Evolutionary conservation across 2,329 filamentous ascomycete species (phyloP), one percentile per base, ranked within the genome.

Genomic region (Cladorrhinum sp.): DNA sequence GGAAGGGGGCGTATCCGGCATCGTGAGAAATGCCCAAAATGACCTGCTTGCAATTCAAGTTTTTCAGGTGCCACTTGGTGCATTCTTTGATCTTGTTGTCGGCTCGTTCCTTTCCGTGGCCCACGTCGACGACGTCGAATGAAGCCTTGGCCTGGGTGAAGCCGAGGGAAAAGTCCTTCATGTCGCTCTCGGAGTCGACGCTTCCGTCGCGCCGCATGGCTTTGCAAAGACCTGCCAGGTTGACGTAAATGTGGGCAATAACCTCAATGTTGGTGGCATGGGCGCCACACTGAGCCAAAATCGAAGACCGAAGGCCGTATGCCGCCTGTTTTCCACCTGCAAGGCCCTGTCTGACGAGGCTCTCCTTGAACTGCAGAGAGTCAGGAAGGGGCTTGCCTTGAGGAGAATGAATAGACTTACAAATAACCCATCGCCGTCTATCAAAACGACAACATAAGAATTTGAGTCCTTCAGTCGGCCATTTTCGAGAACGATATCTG

Each of bases 51-150:
- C 86, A 88, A 68, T 86, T 86, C 64, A 78, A 73, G 63, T 87
- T 86, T 65, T 78, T 76, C 52, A 88, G 73, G 70, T 88, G 80
- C 79, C 83, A 87, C 52, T 76, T 74, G 8, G 82, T 76, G 20
- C 72, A 75, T 70, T 84, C 82, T 84, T 79, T 81, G 65, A 88
- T 82, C 71, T 88, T 88, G 52, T 79, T 79, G 68, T 85, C 82
- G 7, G 82, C 80, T 55, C 81, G 76, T 67, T 86, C 83, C 69
- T 85, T 86, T 50, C 80, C 80, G 65, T 79, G 73, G 33, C 85
- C 85, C 57, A 88, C 80, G 68, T 88, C 85, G 60, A 87, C 75
- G 74, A 87, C 88, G 71, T 88, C 84, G 74, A 87, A 86, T 10
- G 79, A 80, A 9, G 82, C 77, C 64, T 80, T 80, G 62, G 77